Percentiles rank a stretch among this genome's conserved stretches.
Conservation (phyloP, 176 grass and related monocot species). For the Neostapfia colusana region DNA sequence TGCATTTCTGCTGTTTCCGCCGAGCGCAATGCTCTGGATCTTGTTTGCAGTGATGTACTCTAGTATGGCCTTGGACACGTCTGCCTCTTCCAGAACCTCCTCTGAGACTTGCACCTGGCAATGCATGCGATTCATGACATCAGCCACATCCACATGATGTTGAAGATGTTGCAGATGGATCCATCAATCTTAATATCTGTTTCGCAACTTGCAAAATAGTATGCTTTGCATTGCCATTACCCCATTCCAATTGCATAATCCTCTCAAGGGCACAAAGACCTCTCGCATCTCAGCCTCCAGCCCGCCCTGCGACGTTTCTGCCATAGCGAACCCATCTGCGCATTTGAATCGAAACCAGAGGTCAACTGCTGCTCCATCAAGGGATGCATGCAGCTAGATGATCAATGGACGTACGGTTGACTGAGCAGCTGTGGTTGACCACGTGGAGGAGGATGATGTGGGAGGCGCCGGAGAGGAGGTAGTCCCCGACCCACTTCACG, state of each 20-base stretch:
- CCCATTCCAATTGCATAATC: conserved; percentile 67
- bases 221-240: conserved; percentile 34
- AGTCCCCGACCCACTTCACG: conserved; percentile 75
- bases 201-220: not conserved
- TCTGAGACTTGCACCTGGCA: conserved; percentile 61
- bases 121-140: no score
- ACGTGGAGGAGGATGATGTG: conserved; percentile 75
- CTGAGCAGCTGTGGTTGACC: conserved; percentile 17
- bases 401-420: conserved; percentile 51
- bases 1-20: conserved; percentile 66
- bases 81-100: conserved; percentile 76
- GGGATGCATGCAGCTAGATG: no score
- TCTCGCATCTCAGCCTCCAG: conserved; percentile 65
- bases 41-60: conserved; percentile 61
- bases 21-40: conserved; percentile 74
- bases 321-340: conserved; percentile 61
- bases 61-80: conserved; percentile 70
- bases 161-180: no score
- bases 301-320: conserved; percentile 45
- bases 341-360: not conserved
- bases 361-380: not conserved
- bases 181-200: no score
- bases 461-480: conserved; percentile 58
- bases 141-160: no score
- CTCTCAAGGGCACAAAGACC: conserved; percentile 69